phyloP scores from a whole-genome alignment of 352 stramenopile species.

The Thalassiosira livingstoniorum region DNA sequence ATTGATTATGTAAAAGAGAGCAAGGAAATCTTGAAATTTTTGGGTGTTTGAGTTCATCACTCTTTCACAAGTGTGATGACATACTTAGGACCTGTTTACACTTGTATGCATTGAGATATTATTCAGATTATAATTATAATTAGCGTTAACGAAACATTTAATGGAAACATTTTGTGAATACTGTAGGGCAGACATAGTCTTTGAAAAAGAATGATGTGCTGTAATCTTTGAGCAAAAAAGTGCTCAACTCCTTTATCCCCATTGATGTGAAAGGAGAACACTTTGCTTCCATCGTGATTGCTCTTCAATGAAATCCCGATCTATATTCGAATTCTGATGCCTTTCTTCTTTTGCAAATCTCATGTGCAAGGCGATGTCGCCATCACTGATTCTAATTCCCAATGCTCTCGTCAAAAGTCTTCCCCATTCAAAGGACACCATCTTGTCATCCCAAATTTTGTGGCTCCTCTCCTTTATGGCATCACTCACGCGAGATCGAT shows the following conservation, averaged over 20 bases:
- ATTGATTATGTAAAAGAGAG: constrained; percentile 94
- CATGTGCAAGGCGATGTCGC: constrained; percentile 16
- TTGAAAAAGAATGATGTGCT: too few species aligned
- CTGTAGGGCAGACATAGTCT: too few species aligned
- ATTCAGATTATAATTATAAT: too few species aligned
- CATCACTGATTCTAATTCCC: constrained; percentile 21
- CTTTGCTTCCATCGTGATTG: constrained; percentile 39
- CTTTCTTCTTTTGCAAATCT: constrained; percentile 25
- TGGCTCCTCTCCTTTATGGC: constrained; percentile 30
- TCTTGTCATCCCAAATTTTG: constrained; percentile 51
- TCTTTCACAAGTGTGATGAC: too few species aligned
- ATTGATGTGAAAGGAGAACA: constrained; percentile 28
- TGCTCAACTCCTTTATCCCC: too few species aligned
- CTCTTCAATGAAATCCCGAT: constrained; percentile 40
- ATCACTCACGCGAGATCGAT: constrained; percentile 26
- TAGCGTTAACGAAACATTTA: too few species aligned
- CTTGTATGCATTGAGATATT: too few species aligned
- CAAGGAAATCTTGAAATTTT: constrained; percentile 91
- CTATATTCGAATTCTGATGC: constrained; percentile 22
- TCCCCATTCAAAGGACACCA: constrained; percentile 50
- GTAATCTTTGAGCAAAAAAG: too few species aligned
- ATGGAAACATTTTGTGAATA: too few species aligned
- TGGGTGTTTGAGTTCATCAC: constrained; percentile 29
- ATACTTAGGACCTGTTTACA: too few species aligned
- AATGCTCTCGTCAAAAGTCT: constrained; percentile 45